Evolutionary conservation across 148 eudicot species (phyloP), one percentile per base, ranked within the genome.

Genomic region (Silene conica): DNA sequence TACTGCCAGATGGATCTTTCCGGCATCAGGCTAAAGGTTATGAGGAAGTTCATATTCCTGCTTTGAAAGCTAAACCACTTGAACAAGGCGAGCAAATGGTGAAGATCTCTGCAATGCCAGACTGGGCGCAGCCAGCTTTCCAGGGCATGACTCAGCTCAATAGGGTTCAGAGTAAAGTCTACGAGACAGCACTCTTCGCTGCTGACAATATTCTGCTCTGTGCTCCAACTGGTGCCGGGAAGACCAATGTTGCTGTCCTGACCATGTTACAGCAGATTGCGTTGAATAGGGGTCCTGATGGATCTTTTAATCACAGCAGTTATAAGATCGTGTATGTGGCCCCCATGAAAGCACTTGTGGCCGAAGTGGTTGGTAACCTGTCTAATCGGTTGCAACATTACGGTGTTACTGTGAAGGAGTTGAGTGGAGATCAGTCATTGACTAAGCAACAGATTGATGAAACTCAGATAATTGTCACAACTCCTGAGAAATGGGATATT

Each of bases 401-500:
- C 80, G 87, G 84, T 50, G 88, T 90, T 64, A 82, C 74, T 60
- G 96, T 90, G 67, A 90, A 82, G 75, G 96, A 90, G 85, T 72
- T 90, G 85, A 90, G 96, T 83, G 96, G 96, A 67, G 96, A 90
- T 77, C 96, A 88, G 75, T 54, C 88, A 11, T 62, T 90, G 70
- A 86, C 88, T 21, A 76, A 82, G 64, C 96, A 90, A 70, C 92
- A 90, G 78, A 88, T 88, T 60, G 92, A 90, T 43, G 92, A 90
- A 79, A 86, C 92, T 59, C 96, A 90, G 80, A 88, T 90, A 68
- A 88, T 90, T 26, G 96, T 90, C 72, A 88, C 96, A 13, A 90
- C 96, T 48, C 96, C 96, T 23, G 96, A 90, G 81, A 88, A 88
- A 80, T 90, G 96, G 96, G 96, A 90, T 78, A 90, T 90, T 26